Base-by-base conservation (phyloP, 352 stramenopile species). In the Phytophthora quininea region DNA sequence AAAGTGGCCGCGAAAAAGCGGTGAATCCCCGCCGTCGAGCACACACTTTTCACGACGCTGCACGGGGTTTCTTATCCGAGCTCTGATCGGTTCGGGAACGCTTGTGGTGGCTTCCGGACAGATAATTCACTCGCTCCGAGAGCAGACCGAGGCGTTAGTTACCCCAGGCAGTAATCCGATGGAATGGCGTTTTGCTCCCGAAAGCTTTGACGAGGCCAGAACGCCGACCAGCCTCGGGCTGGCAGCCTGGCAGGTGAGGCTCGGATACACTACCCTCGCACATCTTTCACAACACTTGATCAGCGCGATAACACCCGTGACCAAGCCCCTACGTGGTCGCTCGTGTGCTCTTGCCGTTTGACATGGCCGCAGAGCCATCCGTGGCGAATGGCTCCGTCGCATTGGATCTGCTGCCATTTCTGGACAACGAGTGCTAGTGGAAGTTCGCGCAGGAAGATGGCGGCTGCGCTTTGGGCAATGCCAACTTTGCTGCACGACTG, bases 11-110 rank as follows among this genome's bases (percentile, higher is more conserved):
- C 49, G 47, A 40, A 7, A n/a, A 0, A 45, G 62, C 62, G 15
- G 38, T 72, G 58, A 72, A 62, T 67, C 40, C 9, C 40, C 64
- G 61, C 58, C 35, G 52, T 33, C n/a, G 12, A 48, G n/a, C 10
- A 11, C 6, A 40, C 35, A 40, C 35, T 40, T 40, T 40, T 6
- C 10, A 40, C 35, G 19, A 24, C 19, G 19, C 19, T 24, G 19
- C 19, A 24, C 19, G 19, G 19, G 19, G 19, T 15, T 48, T 48
- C 42, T 48, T n/a, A 48, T 48, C 42, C 42, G 9, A 4, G 6
- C n/a, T 15, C 42, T 48, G 42, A 48, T 48, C 42, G 9, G 42
- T 48, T 48, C 42, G 4, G 42, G 42, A 24, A n/a, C 42, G 11
- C 42, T 24, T 15, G 42, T 7, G 42, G 3, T 48, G 42, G 11